Base-by-base conservation (phyloP, 257 asterid species). In the Catharanthus roseus region DNA sequence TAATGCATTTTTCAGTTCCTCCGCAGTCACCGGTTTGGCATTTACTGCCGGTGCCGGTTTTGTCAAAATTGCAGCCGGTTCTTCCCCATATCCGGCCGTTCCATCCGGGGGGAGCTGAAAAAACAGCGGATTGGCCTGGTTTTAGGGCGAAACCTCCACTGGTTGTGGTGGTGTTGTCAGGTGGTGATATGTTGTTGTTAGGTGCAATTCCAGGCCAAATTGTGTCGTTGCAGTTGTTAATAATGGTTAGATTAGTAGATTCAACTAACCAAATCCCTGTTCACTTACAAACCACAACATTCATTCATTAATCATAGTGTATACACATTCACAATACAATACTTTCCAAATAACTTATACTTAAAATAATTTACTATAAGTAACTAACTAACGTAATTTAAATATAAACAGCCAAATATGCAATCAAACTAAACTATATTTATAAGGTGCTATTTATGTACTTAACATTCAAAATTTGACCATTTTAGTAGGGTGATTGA, bases 21-120 rank as follows among this genome's bases (percentile, higher is more conserved):
- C 95, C 89, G 8, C 95, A 88, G 67, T 67, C 74, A 15, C 95
- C 89, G 1, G 93, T 87, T 65, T 84, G 85, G 71, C 91, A 88
- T 0, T 84, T 72, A 19, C 89, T 86, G 4, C 67, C n/a, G n/a
- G n/a, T 88, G n/a, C 84, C 83, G 29, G 76, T 80, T 18, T 56
- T 73, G 77, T 86, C 86, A 51, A 88, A 88, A 42, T 81, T 41
- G 65, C 95, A 88, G 15, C 85, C 83, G 1, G 91, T 88, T 50
- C 95, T 77, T 24, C 88, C 91, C 95, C 95, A 88, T 68, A 88
- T 81, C 55, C 95, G 84, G 55, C 95, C 95, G 9, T 74, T 77
- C 89, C 91, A 86, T 47, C 77, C 71, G 0, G 84, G 72, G 11
- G 91, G 89, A 29, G 89, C 82, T 2, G 80, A 65, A 62, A 88